phyloP scores from a whole-genome alignment of 176 grass and related monocot genomes.

The Triticum dicoccoides region DNA sequence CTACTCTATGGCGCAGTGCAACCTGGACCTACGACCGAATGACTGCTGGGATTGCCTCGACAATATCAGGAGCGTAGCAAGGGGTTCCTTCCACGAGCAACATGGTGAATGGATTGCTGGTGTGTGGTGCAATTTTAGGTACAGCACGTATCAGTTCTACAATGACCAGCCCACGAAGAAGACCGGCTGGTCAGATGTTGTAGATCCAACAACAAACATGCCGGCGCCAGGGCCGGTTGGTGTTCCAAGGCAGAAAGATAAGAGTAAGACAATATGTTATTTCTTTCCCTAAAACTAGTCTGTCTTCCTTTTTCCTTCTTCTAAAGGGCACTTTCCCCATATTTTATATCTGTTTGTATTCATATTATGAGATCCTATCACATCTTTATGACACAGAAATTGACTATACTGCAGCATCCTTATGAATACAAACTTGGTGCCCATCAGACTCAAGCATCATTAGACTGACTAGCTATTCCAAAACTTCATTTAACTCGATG shows the following conservation, averaged over 20 bases:
- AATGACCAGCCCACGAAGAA: background rate
- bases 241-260: background rate
- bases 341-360: too few relatives aligned
- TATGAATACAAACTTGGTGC: background rate
- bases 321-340: too few relatives aligned
- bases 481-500: too few relatives aligned
- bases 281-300: background rate
- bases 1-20: slow-evolving; percentile 44
- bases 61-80: background rate
- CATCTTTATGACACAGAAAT: too few relatives aligned
- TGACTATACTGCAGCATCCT: too few relatives aligned
- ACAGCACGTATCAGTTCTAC: slow-evolving; percentile 23
- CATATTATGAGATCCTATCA: too few relatives aligned
- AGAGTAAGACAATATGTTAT: background rate
- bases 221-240: background rate
- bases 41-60: slow-evolving; percentile 5
- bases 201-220: background rate
- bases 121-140: slow-evolving; percentile 28
- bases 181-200: rapidly evolving
- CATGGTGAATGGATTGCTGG: slow-evolving; percentile 12
- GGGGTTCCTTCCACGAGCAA: background rate
- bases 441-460: background rate
- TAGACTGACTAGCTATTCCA: too few relatives aligned
- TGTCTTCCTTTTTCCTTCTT: background rate
- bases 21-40: background rate